Percentiles rank a stretch among this genome's conserved stretches.
Conservation (phyloP, 352 stramenopile species). For the Globisporangium barbulae region DNA sequence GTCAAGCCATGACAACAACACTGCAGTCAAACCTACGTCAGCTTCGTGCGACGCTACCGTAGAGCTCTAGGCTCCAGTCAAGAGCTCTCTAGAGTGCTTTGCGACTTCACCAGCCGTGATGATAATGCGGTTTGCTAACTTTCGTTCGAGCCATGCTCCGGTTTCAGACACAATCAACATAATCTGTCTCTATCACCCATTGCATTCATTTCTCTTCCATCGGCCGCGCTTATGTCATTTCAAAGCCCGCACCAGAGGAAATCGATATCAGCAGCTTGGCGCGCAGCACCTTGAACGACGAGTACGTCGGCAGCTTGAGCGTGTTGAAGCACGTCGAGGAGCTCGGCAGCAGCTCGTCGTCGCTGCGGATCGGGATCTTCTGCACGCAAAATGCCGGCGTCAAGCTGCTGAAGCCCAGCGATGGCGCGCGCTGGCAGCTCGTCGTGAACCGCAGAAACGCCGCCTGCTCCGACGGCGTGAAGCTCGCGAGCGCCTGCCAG, state of each 20-base stretch:
- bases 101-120: no score
- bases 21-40: no score
- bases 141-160: no score
- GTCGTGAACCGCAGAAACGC: slow-evolving; percentile 95
- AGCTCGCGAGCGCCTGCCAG: slow-evolving; percentile 64
- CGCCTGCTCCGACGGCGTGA: slow-evolving; percentile 84
- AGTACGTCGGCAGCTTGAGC: slow-evolving; percentile 97
- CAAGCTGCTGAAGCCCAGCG: slow-evolving; percentile 92
- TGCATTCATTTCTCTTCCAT: no score
- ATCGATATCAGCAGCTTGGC: slow-evolving; percentile 95
- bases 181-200: no score
- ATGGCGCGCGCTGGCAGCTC: slow-evolving; percentile 93
- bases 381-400: slow-evolving; percentile 94
- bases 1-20: no score
- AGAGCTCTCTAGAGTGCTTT: no score
- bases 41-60: no score
- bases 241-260: slow-evolving; percentile 93
- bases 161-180: no score
- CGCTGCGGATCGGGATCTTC: slow-evolving; percentile 52
- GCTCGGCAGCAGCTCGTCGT: slow-evolving; percentile 89
- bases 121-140: no score
- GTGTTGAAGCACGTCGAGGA: slow-evolving; percentile 98
- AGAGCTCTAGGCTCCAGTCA: no score
- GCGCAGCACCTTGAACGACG: slow-evolving; percentile 90
- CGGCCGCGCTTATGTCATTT: slow-evolving; percentile 82